These are phyloP conservation scores for barley (Hordeum vulgare) DNA, from an alignment of 176 grass and related monocot genomes.

Conservation along the genomic window MorexV3_pseudomolecules_assembly NC_058521.1:610078912-610079411, in stretches of 20 bases:
- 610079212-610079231: neutral
- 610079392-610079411: neutral
- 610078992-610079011: neutral
- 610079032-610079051: neutral
- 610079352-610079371: neutral
- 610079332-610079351: neutral
- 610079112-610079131: neutral
- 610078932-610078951: neutral
- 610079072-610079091: neutral
- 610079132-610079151: neutral
- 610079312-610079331: neutral
- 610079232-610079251: neutral
- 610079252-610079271: neutral
- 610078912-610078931: neutral
- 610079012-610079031: neutral
- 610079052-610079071: neutral
- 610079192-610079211: neutral
- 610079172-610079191: neutral
- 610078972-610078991: neutral
- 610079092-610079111: neutral
- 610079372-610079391: neutral
- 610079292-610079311: neutral
- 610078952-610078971: neutral
- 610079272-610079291: neutral
- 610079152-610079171: neutral